phyloP scores from a whole-genome alignment of 371 early-diverging fungal species.

The Mortierella sp. region DNA sequence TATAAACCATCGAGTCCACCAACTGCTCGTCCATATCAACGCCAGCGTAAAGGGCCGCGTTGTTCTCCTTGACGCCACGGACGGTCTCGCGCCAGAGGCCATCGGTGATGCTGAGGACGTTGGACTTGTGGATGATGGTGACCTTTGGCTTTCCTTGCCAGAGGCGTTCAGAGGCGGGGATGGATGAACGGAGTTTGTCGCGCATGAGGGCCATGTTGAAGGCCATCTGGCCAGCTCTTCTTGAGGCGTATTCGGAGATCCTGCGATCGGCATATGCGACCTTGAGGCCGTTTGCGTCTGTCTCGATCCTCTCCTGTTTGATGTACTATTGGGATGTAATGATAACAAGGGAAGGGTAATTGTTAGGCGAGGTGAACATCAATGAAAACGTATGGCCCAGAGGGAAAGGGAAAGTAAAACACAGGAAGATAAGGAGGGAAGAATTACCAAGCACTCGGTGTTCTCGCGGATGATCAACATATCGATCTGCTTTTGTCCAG shows the following conservation, averaged over 20 bases:
- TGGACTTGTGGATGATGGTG: slow-evolving; percentile 97
- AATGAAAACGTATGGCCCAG: not conserved
- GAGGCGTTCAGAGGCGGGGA: slow-evolving; percentile 68
- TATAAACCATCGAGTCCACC: slow-evolving; percentile 97
- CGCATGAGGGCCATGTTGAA: slow-evolving; percentile 91
- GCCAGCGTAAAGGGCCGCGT: slow-evolving; percentile 65
- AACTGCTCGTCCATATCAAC: slow-evolving; percentile 93
- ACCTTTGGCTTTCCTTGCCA: slow-evolving; percentile 85
- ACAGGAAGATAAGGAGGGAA: not conserved
- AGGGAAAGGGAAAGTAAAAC: not conserved
- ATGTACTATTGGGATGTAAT: slow-evolving; percentile 74
- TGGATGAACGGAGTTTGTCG: slow-evolving; percentile 73
- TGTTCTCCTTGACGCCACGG: slow-evolving; percentile 78
- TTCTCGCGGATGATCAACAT: slow-evolving; percentile 97
- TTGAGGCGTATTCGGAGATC: slow-evolving; percentile 90
- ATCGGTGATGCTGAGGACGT: slow-evolving; percentile 92
- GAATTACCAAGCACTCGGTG: slow-evolving; percentile 94
- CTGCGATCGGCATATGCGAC: slow-evolving; percentile 90
- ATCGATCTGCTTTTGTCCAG: slow-evolving; percentile 83
- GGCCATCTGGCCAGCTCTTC: slow-evolving; percentile 89
- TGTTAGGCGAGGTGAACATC: not conserved
- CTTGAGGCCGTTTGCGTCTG: slow-evolving; percentile 74
- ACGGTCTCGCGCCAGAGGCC: slow-evolving; percentile 95
- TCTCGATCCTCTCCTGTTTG: slow-evolving; percentile 84
- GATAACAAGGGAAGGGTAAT: not conserved